Conservation (phyloP, 306 rosid genomes). For the Inga oerstediana region DNA sequence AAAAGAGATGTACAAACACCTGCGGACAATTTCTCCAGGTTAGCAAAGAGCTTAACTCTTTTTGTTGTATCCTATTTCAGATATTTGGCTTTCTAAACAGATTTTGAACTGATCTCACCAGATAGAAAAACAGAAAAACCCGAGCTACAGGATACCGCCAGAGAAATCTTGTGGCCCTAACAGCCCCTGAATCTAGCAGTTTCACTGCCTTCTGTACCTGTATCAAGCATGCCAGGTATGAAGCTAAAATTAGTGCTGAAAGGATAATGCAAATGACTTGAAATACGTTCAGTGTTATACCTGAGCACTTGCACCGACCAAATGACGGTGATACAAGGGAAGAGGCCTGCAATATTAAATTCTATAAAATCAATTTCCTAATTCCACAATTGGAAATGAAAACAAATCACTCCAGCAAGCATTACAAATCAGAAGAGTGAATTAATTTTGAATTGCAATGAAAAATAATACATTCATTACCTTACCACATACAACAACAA, state of each 20-base stretch:
- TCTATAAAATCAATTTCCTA: slow-evolving; percentile 30
- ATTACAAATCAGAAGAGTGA: slow-evolving; percentile 8
- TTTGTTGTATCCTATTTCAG: slow-evolving; percentile 21
- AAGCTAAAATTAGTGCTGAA: slow-evolving; percentile 28
- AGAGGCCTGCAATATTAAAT: slow-evolving; percentile 69
- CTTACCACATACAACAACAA: slow-evolving; percentile 14
- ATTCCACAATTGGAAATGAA: slow-evolving; percentile 23
- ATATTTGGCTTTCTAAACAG: slow-evolving; percentile 4
- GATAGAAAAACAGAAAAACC: slow-evolving; percentile 71
- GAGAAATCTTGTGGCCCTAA: slow-evolving; percentile 95
- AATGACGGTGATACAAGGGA: slow-evolving; percentile 89
- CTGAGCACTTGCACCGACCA: slow-evolving; percentile 88
- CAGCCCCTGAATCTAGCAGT: slow-evolving; percentile 89
- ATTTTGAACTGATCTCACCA: slow-evolving; percentile 55
- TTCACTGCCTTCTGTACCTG: slow-evolving; percentile 96
- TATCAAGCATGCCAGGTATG: slow-evolving; percentile 36
- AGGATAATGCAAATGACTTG: slow-evolving; percentile 10
- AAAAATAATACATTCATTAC: slow-evolving; percentile 1
- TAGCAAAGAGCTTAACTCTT: slow-evolving; percentile 29
- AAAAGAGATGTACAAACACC: slow-evolving; percentile 97
- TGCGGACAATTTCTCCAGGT: slow-evolving; percentile 50
- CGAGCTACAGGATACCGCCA: slow-evolving; percentile 98
- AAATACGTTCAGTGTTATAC: slow-evolving; percentile 41
- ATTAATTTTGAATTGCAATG: slow-evolving; percentile 1
- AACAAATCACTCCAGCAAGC: slow-evolving; percentile 9